These are phyloP conservation scores for Oryza glaberrima DNA, from an alignment of 176 grass and related monocot species.

Conservation along the genomic window DNA sequence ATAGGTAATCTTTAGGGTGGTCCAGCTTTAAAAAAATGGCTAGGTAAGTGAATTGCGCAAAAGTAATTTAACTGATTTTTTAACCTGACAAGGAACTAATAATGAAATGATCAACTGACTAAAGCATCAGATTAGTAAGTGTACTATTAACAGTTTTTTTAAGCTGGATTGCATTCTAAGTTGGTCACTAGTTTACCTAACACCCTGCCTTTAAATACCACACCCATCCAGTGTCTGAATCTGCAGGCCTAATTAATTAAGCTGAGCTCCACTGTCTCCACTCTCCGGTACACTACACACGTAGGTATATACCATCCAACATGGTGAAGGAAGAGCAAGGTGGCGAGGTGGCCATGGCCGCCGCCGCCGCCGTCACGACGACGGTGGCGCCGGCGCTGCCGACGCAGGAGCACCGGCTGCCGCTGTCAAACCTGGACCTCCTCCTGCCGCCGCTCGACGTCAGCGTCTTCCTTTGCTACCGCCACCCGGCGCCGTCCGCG, in stretches of 20 bases:
- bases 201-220: not conserved
- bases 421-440: conserved; percentile 81
- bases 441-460: conserved; percentile 64
- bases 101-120: not conserved
- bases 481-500: conserved; percentile 31
- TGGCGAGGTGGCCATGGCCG: not conserved
- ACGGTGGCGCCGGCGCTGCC: conserved; percentile 53
- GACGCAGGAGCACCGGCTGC: conserved; percentile 46
- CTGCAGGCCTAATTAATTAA: not conserved
- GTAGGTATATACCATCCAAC: not conserved
- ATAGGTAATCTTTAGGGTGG: not conserved
- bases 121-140: not conserved
- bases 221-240: not conserved
- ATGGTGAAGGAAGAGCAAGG: conserved; percentile 21
- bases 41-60: not conserved
- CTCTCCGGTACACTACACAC: not conserved
- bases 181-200: not conserved
- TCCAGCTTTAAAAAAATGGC: not conserved
- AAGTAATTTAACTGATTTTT: not conserved
- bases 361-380: not conserved
- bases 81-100: not conserved
- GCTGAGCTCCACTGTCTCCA: not conserved
- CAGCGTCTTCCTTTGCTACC: conserved; percentile 79
- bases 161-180: not conserved
- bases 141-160: not conserved